Evolutionary conservation across 2,329 filamentous ascomycete genomes (phyloP), one percentile per base, ranked within the genome.

Genomic region (Colletotrichum abscissum): DNA sequence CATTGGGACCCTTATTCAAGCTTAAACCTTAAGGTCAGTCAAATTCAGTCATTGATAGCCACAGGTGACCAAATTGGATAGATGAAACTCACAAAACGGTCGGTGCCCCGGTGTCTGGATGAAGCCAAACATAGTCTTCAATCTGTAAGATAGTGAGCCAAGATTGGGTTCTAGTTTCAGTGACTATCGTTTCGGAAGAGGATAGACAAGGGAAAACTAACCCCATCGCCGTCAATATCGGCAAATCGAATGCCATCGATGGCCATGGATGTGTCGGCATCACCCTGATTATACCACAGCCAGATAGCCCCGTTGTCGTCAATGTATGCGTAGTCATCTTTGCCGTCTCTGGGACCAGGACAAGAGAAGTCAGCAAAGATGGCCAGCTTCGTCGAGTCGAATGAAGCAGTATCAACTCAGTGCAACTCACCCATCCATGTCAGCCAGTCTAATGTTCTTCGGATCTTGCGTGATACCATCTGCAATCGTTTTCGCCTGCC

Each of bases 41-140:
- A 28, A 28, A 28, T 28, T 28, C 28, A 28, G 38, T 63, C 49
- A 14, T 12, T 12, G 59, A 63, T 73, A 30, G 16, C 24, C 54
- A 56, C 12, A 56, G 1, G 24, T 56, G 11, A 56, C 22, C 54
- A 28, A 26, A 14, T 5, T 56, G 54, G 5, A 56, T 28, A 6
- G 54, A 56, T 28, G 28, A 28, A 28, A 56, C 54, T 56, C 9
- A 56, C 54, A 28, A 56, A 6, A 76, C 70, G 62, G 24, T 63
- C 4, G 70, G 70, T 6, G 67, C 71, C 1, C 75, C 75, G 4
- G 33, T 65, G 1, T 63, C 38, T 7, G 65, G 75, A 16, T 75
- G 70, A 9, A 78, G 59, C 46, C 74, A 75, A 3, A 78, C 65
- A 24, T 76, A 77, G 59, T 78, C 76, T 4, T 75, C 73, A 12